Conservation (phyloP, 306 rosid genomes). For the Crotalaria pallida region DNA sequence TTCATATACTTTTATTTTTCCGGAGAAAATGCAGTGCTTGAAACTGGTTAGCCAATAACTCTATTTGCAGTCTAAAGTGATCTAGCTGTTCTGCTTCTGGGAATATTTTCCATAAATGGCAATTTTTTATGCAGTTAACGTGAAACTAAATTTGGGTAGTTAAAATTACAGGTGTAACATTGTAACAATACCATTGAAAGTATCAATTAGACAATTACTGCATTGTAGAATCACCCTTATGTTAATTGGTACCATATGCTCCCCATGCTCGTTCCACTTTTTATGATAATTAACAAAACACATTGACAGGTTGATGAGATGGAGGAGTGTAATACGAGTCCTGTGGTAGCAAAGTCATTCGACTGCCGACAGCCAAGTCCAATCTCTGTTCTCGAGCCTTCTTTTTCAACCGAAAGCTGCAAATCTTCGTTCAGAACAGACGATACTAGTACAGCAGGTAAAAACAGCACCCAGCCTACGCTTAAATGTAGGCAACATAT, state of each 20-base stretch:
- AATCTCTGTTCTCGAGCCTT: slow-evolving; percentile 59
- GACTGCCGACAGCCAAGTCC: slow-evolving; percentile 61
- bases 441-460: slow-evolving; percentile 54
- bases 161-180: neutral
- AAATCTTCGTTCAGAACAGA: slow-evolving; percentile 53
- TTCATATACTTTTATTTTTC: neutral
- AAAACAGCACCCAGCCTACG: neutral
- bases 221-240: neutral
- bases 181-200: neutral
- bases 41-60: neutral
- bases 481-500: neutral
- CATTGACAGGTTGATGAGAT: slow-evolving; percentile 36
- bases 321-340: slow-evolving; percentile 35
- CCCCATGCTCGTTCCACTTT: neutral
- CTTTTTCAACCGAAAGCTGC: slow-evolving; percentile 59
- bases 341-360: slow-evolving; percentile 25
- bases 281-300: neutral
- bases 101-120: neutral
- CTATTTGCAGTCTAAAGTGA: neutral
- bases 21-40: neutral
- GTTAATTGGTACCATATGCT: slow-evolving; percentile 2
- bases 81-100: neutral
- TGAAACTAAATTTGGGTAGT: neutral
- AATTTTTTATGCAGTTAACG: neutral
- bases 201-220: no score